Evolutionary conservation across 2,329 filamentous ascomycete genomes (phyloP), one percentile per base, ranked within the genome.

Genomic region (Epicoccum sorghinum): DNA sequence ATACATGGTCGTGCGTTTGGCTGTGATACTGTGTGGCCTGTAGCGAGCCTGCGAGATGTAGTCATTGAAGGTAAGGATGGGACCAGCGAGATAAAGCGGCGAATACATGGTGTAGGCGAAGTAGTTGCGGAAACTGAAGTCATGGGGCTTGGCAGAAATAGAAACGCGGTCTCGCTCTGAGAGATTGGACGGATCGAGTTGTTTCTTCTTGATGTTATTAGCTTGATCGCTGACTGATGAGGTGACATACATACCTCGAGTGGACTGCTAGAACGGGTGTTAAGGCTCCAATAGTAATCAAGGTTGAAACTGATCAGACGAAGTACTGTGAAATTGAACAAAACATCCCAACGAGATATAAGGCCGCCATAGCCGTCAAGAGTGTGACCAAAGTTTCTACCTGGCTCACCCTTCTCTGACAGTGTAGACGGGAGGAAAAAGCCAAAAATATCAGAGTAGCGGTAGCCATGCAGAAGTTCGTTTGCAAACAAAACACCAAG

Each of bases 21-120:
- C 76, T 61, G 88, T 89, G 66, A 95, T 87, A 52, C 85, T 92
- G 9, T 88, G 83, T 0, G 90, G 77, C 10, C 82, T 83, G 76
- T 93, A 89, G 62, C 90, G 89, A 57, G 83, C 82, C 73, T 99
- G 95, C 0, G 90, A 89, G 59, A 98, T 88, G 79, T 95, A 99
- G 79, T 99, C 96, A 76, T 99, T 99, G 80, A 98, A 99, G 10
- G 93, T 98, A 57, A 99, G 74, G 67, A 99, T 96, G 0, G 95
- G 95, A 0, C 95, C 95, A 0, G 93, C 86, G 29, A 99, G 83
- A 75, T 98, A 99, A 1, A 99, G 83, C 0, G 95, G 95, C 2
- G 92, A 91, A 71, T 99, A 99, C 54, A 98, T 84, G 35, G 87
- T 80, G 73, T 97, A 99, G 39, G 90, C 92, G 40, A 97, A 72